These are phyloP conservation scores for Geranium incanum DNA, from an alignment of 441 rosid species.

Conservation along the genomic window DNA sequence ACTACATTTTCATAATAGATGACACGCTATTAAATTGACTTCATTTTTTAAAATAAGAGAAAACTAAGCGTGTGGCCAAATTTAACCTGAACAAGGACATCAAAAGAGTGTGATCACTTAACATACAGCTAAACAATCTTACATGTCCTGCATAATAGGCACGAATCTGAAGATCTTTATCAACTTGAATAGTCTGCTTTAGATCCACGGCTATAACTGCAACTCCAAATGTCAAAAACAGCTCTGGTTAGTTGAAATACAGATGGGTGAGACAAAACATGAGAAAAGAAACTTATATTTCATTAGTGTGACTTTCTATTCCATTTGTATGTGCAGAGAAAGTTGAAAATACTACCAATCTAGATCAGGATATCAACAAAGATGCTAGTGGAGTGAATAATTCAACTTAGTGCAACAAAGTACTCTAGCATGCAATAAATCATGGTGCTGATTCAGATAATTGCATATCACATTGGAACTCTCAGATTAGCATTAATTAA, in stretches of 20 bases:
- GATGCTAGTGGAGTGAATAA: background rate
- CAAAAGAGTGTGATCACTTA: background rate
- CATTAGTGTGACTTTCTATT: background rate
- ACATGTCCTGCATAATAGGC: slow-evolving; percentile 98
- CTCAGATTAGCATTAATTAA: background rate
- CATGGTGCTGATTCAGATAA: background rate
- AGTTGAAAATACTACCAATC: too few species aligned
- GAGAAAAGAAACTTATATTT: background rate
- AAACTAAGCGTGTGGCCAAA: background rate
- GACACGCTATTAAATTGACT: background rate
- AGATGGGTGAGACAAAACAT: background rate
- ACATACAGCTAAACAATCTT: slow-evolving; percentile 27
- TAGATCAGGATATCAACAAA: background rate
- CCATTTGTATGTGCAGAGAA: too few species aligned
- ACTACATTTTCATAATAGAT: slow-evolving; percentile 9
- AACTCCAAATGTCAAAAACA: slow-evolving; percentile 16
- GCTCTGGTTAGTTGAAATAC: background rate
- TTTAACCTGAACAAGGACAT: slow-evolving; percentile 14
- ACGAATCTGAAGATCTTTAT: slow-evolving; percentile 79
- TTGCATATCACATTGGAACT: background rate
- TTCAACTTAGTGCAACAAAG: too few species aligned
- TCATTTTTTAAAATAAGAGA: background rate
- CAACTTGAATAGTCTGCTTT: slow-evolving; percentile 88
- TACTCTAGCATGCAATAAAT: background rate
- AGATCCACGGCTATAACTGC: slow-evolving; percentile 81